Base-by-base conservation (phyloP, 2,329 filamentous ascomycete species). In the Fusarium miscanthi region DNA sequence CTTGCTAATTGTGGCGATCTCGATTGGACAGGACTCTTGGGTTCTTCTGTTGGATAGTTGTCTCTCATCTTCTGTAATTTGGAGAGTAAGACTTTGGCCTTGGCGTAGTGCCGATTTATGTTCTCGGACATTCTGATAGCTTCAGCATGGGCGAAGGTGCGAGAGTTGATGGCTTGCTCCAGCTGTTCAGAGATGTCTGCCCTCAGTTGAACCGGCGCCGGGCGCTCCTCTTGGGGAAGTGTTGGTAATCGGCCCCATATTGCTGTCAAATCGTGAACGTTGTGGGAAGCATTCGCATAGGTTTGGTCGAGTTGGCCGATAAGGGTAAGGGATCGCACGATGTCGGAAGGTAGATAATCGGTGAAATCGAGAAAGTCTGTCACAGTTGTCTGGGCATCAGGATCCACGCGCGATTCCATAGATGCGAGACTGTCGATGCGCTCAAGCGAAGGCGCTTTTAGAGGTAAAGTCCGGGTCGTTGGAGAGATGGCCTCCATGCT, bases 291-390 rank as follows among this genome's bases (percentile, higher is more conserved):
- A 53, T 89, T 82, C n/a, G 82, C 79, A 74, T 92, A 90, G 21
- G 81, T 84, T 70, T 87, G 79, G 79, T 92, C 90, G 59, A 92
- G 89, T 72, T 91, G 87, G 59, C 88, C 87, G 68, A 93, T 90
- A 41, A 92, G 84, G 8, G 88, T 91, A 48, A 92, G 82, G 30
- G 90, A 92, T 63, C 91, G 88, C 69, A 87, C 84, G 76, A 92
- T 87, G 77, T 92, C 91, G 56, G 90, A 88, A 16, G 90, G 90
- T 2, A 92, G 86, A 80, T 92, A 91, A 79, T 93, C 91, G 74
- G 89, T 91, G 73, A 90, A 90, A 78, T 92, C 90, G 79, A 92
- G 87, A 78, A 91, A 92, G 80, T 92, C 90, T 66, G 89, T 91
- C 23, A 92, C 87, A n/a, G 90, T 91, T 11, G 90, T 89, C 75